Conservation (phyloP, 768 basidiomycete species). For the Chalciporus sphaerocephalus region DNA sequence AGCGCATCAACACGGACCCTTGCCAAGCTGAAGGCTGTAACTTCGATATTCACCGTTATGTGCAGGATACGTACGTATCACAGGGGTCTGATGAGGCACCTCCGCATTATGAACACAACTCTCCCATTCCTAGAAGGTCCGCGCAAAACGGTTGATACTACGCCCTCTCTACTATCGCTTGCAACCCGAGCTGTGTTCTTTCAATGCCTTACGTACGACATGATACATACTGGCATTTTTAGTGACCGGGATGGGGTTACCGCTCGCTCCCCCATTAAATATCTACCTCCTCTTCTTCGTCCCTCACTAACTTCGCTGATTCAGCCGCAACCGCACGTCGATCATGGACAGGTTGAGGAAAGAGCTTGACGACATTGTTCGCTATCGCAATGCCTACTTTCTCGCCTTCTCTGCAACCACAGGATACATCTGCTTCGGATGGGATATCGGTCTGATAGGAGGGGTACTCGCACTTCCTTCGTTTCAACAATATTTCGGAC, state of each 20-base stretch:
- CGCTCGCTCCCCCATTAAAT: neutral
- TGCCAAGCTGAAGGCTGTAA: too few relatives aligned
- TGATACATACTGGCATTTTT: neutral
- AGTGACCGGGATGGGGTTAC: neutral
- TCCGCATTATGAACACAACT: neutral
- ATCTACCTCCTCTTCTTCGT: neutral
- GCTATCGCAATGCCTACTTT: conserved; percentile 33
- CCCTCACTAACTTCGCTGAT: neutral
- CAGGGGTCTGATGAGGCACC: too few relatives aligned
- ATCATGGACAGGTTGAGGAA: conserved; percentile 21
- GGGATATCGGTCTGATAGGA: conserved; percentile 38
- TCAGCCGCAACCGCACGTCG: neutral
- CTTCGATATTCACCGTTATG: too few relatives aligned
- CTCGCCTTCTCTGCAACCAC: conserved; percentile 33
- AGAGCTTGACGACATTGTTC: conserved; percentile 19
- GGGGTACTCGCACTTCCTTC: conserved; percentile 35
- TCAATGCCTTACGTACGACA: conserved; percentile 1
- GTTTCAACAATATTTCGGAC: conserved; percentile 34
- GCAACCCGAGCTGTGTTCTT: neutral
- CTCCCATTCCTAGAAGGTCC: neutral
- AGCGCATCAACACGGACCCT: too few relatives aligned
- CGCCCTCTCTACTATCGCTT: neutral
- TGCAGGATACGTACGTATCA: too few relatives aligned
- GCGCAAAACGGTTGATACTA: neutral
- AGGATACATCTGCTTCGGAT: conserved; percentile 34